Evolutionary conservation across 2,329 filamentous ascomycete species (phyloP).

Genomic region (Penicillium sp.): DNA sequence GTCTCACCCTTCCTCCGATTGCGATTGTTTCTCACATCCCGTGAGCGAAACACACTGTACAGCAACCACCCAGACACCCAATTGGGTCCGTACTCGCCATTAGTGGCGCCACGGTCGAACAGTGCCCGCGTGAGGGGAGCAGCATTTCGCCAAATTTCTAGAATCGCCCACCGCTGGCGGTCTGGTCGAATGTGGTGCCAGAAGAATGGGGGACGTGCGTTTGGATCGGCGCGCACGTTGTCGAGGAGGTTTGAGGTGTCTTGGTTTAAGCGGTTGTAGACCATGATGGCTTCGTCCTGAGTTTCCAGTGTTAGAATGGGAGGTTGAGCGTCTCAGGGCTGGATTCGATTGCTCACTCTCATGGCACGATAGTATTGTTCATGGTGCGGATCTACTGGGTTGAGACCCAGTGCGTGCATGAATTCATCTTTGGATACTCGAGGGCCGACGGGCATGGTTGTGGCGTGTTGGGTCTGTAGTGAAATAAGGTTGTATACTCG

Average conservation of each 20-base stretch:
- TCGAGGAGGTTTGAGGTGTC: conserved; percentile 45
- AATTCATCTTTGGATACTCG: conserved; percentile 50
- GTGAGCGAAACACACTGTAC: conserved; percentile 50
- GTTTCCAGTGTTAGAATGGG: not conserved
- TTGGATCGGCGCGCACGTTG: conserved; percentile 38
- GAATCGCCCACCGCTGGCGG: conserved; percentile 43
- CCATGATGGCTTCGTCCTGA: conserved; percentile 47
- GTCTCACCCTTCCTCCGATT: conserved; percentile 43
- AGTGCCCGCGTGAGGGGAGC: conserved; percentile 39
- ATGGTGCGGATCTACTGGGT: conserved; percentile 43
- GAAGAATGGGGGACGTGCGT: conserved; percentile 45
- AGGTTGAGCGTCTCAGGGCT: not conserved
- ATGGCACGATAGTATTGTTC: conserved; percentile 48
- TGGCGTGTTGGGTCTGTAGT: not conserved
- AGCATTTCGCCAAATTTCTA: conserved; percentile 46
- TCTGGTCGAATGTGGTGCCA: conserved; percentile 50
- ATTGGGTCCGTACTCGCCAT: conserved; percentile 48
- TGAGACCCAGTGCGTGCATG: conserved; percentile 46
- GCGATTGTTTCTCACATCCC: conserved; percentile 49
- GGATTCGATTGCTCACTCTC: conserved; percentile 37
- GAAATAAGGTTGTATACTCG: not conserved
- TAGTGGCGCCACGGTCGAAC: conserved; percentile 44
- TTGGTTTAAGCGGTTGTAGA: conserved; percentile 46
- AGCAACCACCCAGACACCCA: conserved; percentile 51
- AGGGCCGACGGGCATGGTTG: conserved; percentile 41